Conservation (phyloP, 78 protist species). For the Dictyostelium purpureum region DNA sequence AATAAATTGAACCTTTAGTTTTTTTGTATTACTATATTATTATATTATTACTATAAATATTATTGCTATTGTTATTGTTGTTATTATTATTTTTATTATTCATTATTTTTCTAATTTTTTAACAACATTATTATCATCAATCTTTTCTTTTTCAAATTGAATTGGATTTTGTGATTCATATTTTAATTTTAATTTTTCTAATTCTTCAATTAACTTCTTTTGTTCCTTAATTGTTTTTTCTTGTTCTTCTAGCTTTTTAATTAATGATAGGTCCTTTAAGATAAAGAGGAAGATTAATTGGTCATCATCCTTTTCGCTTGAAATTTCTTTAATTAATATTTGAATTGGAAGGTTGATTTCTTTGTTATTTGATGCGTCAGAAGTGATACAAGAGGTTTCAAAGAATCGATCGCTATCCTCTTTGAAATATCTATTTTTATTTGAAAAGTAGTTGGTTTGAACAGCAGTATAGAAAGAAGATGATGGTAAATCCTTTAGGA, state of each 20-base stretch:
- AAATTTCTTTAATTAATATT: constrained; percentile 10
- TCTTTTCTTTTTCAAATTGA: no score
- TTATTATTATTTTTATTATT: no score
- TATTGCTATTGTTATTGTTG: no score
- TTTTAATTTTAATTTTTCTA: no score
- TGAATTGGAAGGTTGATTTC: background rate
- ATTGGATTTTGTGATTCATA: no score
- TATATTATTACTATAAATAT: no score
- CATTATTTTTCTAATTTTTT: no score
- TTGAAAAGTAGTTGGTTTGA: background rate
- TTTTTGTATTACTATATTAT: no score
- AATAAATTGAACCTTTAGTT: no score
- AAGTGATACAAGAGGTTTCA: background rate
- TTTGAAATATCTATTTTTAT: background rate
- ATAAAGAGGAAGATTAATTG: background rate
- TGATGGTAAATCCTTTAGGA: background rate
- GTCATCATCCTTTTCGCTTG: background rate
- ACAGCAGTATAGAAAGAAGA: background rate
- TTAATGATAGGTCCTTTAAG: background rate
- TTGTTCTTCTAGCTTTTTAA: background rate
- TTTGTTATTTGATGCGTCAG: background rate
- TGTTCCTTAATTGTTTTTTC: background rate
- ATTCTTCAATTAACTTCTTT: background rate
- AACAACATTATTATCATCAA: no score
- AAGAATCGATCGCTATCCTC: constrained; percentile 2